Evolutionary conservation across 2,329 filamentous ascomycete genomes (phyloP).

Genomic region (Claviceps citrina): DNA sequence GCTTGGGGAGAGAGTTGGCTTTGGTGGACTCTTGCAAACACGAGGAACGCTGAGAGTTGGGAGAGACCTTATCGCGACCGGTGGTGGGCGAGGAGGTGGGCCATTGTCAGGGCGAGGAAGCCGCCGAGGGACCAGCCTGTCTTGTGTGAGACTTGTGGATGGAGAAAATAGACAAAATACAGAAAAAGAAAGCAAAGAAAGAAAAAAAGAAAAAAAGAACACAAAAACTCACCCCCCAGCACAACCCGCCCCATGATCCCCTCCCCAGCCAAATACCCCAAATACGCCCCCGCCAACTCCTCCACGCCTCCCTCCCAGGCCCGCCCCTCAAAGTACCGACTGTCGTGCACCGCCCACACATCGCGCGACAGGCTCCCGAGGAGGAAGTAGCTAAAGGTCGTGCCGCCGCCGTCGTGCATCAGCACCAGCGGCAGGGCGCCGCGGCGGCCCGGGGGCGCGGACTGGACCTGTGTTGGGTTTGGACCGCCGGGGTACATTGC

Average conservation of each 20-base stretch:
- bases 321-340: slow-evolving; percentile 13
- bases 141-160: not conserved
- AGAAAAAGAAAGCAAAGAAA: not conserved
- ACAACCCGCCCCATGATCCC: slow-evolving; percentile 14
- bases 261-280: slow-evolving; percentile 10
- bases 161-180: not conserved
- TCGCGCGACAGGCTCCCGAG: slow-evolving; percentile 15
- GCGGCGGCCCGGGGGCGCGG: slow-evolving; percentile 8
- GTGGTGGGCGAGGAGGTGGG: slow-evolving; percentile 16
- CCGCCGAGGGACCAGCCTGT: slow-evolving; percentile 19
- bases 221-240: slow-evolving; percentile 11
- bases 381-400: slow-evolving; percentile 17
- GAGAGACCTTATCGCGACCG: slow-evolving; percentile 18
- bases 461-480: slow-evolving; percentile 13
- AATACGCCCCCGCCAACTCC: slow-evolving; percentile 16
- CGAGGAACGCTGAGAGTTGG: slow-evolving; percentile 17
- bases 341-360: slow-evolving; percentile 18
- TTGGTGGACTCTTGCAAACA: slow-evolving; percentile 27
- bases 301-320: slow-evolving; percentile 15
- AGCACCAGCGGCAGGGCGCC: slow-evolving; percentile 13
- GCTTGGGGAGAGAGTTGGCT: slow-evolving; percentile 23
- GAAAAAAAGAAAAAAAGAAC: not conserved
- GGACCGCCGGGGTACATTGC: slow-evolving; percentile 12
- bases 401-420: slow-evolving; percentile 19
- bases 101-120: slow-evolving; percentile 13